Evolutionary conservation across 2,329 filamentous ascomycete species (phyloP).

Genomic region (Pseudogymnoascus sp.): DNA sequence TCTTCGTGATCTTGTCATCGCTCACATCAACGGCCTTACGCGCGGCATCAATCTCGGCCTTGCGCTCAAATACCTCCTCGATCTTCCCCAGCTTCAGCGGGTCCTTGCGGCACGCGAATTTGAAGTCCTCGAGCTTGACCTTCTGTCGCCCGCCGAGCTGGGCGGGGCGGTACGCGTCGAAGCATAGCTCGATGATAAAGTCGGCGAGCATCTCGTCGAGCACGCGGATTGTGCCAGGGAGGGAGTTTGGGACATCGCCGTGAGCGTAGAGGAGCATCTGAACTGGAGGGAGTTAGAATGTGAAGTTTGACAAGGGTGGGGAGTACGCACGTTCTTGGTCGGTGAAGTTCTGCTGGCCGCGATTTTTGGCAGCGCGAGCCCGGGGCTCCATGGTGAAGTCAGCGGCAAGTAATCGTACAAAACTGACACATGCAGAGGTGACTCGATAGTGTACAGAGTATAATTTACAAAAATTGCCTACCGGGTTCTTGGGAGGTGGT

Average conservation of each 20-base stretch:
- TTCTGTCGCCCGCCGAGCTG: slow-evolving; percentile 86
- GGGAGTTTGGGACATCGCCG: slow-evolving; percentile 70
- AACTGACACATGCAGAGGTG: background rate
- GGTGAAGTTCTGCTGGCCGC: slow-evolving; percentile 75
- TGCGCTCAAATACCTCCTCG: slow-evolving; percentile 81
- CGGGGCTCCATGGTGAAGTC: slow-evolving; percentile 58
- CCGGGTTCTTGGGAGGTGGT: background rate
- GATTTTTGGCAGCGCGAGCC: slow-evolving; percentile 71
- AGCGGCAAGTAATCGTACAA: background rate
- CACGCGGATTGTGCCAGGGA: slow-evolving; percentile 76
- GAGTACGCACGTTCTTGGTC: slow-evolving; percentile 57
- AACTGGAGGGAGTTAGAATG: slow-evolving; percentile 41
- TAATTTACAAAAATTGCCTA: background rate
- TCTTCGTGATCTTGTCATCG: slow-evolving; percentile 55
- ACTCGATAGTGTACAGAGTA: background rate
- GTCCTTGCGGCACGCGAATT: slow-evolving; percentile 84
- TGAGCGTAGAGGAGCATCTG: slow-evolving; percentile 70
- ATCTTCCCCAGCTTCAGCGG: slow-evolving; percentile 81
- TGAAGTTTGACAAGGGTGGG: slow-evolving; percentile 1
- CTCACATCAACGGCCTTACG: slow-evolving; percentile 68
- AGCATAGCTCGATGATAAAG: slow-evolving; percentile 90
- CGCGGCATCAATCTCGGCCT: slow-evolving; percentile 76
- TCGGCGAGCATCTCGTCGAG: slow-evolving; percentile 95
- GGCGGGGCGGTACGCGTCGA: slow-evolving; percentile 79
- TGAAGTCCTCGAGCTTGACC: slow-evolving; percentile 97